These are phyloP conservation scores for Geranium incanum DNA, from an alignment of 441 rosid genomes.

Conservation along the genomic window DNA sequence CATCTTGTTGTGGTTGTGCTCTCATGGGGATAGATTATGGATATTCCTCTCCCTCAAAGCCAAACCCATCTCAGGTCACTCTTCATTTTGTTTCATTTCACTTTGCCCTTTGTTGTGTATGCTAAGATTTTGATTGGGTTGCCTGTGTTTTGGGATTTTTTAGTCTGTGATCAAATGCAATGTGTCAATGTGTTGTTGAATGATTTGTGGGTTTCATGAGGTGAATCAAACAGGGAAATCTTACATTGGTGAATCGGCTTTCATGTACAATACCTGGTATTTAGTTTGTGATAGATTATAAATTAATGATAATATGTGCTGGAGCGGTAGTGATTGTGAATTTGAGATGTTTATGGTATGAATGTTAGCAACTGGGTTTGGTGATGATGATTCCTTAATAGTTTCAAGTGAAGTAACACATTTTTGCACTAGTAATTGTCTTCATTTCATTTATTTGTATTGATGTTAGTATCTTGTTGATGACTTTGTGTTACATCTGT, in stretches of 20 bases:
- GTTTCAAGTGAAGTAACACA: not conserved
- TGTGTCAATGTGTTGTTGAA: not conserved
- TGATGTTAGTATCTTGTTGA: not conserved
- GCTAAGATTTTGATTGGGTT: not conserved
- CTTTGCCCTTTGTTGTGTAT: not conserved
- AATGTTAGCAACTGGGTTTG: not conserved
- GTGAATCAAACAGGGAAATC: not conserved
- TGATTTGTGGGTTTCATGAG: conserved; percentile 1
- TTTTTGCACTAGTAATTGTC: not conserved
- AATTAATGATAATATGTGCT: too few species aligned
- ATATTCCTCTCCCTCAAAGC: not conserved
- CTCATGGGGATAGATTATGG: not conserved
- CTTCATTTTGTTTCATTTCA: not conserved
- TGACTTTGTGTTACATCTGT: too few species aligned
- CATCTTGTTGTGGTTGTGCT: too few species aligned
- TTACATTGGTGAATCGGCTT: not conserved
- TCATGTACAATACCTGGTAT: not conserved
- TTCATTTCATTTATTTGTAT: not conserved
- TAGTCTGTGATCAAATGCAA: not conserved
- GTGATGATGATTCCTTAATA: not conserved
- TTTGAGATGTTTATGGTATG: too few species aligned
- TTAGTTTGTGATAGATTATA: not conserved
- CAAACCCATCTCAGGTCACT: not conserved
- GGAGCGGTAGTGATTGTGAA: too few species aligned
- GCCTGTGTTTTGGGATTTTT: not conserved